Percentiles rank a stretch among this genome's conserved stretches.
These are phyloP conservation scores for Simmondsia chinensis DNA, from an alignment of 148 eudicot species.

Conservation along the genomic window DNA sequence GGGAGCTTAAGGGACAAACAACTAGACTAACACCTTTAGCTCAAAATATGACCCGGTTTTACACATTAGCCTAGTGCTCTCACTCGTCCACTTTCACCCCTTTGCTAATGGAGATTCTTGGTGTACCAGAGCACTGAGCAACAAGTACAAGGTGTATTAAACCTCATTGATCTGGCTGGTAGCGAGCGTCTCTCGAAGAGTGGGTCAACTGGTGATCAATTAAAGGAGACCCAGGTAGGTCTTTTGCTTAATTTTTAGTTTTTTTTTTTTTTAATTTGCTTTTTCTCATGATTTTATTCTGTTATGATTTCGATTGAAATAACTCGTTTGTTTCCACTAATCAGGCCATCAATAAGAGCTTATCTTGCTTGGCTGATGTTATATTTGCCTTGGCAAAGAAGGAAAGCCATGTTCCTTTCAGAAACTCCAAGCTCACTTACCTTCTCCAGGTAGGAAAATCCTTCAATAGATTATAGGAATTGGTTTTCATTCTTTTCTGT, in stretches of 20 bases:
- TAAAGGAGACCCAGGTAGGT: conserved; percentile 71
- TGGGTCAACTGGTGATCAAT: conserved; percentile 74
- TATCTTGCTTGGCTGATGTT: conserved; percentile 66
- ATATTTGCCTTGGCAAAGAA: conserved; percentile 72
- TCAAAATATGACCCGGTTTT: too few relatives aligned
- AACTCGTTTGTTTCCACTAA: conserved; percentile 1
- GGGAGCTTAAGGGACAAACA: too few relatives aligned
- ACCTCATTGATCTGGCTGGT: conserved; percentile 80
- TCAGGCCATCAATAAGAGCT: conserved; percentile 69
- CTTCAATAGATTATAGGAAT: not conserved
- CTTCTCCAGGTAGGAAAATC: conserved; percentile 51
- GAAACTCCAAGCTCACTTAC: conserved; percentile 72
- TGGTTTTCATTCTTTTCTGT: not conserved
- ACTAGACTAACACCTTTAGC: too few relatives aligned
- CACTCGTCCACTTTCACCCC: too few relatives aligned
- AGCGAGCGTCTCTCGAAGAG: conserved; percentile 76
- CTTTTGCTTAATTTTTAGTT: not conserved
- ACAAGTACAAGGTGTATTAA: conserved; percentile 60
- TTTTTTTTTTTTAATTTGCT: not conserved
- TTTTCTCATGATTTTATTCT: not conserved
- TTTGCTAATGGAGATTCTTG: not conserved
- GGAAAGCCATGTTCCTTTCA: conserved; percentile 73
- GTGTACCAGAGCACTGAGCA: conserved; percentile 59
- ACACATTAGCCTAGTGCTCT: too few relatives aligned
- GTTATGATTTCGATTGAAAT: not conserved